Evolutionary conservation across 2,329 filamentous ascomycete species (phyloP).

Genomic region (Beauveria brongniartii): DNA sequence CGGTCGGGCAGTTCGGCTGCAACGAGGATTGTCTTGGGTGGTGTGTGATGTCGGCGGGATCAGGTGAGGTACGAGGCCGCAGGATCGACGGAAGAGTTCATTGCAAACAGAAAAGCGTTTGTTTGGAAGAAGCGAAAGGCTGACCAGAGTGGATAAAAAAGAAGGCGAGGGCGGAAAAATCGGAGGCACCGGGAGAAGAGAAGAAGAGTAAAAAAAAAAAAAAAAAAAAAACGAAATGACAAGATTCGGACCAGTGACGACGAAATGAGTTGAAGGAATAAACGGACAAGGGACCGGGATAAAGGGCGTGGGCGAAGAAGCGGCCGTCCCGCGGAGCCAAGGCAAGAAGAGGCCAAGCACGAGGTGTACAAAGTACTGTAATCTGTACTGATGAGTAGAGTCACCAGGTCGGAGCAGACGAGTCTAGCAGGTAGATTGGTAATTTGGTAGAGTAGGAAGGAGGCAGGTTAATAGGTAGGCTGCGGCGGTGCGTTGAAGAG

Average conservation of each 20-base stretch:
- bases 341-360: not conserved
- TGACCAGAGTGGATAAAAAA: not conserved
- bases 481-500: too few species aligned
- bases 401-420: too few species aligned
- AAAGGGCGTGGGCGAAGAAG: not conserved
- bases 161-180: not conserved
- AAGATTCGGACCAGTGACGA: not conserved
- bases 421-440: too few species aligned
- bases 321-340: not conserved
- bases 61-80: slow-evolving; percentile 2
- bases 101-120: not conserved
- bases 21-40: not conserved
- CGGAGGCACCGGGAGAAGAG: not conserved
- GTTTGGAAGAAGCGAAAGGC: not conserved
- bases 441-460: too few species aligned
- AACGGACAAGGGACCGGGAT: not conserved
- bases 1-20: not conserved
- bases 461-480: too few species aligned
- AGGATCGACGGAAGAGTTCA: not conserved
- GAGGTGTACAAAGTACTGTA: not conserved
- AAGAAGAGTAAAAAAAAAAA: not conserved
- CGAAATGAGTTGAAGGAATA: not conserved
- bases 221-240: not conserved
- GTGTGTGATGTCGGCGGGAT: not conserved
- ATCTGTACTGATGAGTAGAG: too few species aligned